Conservation (phyloP, 768 basidiomycete species). For the Termitomyces eurrhizus region DNA sequence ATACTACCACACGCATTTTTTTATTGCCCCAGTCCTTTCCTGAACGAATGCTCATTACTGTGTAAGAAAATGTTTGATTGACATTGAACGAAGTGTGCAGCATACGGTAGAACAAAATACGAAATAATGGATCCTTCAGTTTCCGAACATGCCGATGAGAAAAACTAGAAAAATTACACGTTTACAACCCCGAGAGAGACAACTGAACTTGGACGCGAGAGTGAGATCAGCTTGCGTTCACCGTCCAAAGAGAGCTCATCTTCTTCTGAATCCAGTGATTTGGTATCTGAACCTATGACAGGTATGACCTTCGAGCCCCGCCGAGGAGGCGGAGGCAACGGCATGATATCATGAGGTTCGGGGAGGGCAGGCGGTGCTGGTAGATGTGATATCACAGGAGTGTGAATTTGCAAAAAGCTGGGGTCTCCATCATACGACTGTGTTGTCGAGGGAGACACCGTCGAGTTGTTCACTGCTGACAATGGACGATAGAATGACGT, state of each 20-base stretch:
- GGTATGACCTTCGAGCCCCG: conserved; percentile 49
- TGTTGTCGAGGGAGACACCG: conserved; percentile 33
- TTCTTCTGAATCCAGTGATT: conserved; percentile 21
- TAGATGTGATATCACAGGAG: conserved; percentile 38
- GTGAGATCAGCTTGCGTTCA: conserved; percentile 30
- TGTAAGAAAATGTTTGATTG: neutral
- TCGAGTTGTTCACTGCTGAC: neutral
- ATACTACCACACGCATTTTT: conserved; percentile 9
- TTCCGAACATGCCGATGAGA: neutral
- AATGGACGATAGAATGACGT: conserved; percentile 6
- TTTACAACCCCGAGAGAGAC: conserved; percentile 49
- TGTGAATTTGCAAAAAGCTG: conserved; percentile 56
- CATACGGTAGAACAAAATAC: conserved; percentile 8
- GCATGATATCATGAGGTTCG: conserved; percentile 32
- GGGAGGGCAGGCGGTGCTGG: conserved; percentile 27
- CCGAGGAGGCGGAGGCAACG: conserved; percentile 64
- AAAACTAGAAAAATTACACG: conserved; percentile 24
- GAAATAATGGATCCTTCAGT: neutral
- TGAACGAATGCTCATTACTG: neutral
- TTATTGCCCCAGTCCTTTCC: neutral
- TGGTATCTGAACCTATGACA: conserved; percentile 27
- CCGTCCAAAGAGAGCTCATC: conserved; percentile 23
- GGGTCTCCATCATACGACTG: conserved; percentile 49
- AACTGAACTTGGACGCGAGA: conserved; percentile 49
- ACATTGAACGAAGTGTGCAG: neutral